Evolutionary conservation across 345 rosid genomes (phyloP).

Genomic region (Eucalyptus polybractea): DNA sequence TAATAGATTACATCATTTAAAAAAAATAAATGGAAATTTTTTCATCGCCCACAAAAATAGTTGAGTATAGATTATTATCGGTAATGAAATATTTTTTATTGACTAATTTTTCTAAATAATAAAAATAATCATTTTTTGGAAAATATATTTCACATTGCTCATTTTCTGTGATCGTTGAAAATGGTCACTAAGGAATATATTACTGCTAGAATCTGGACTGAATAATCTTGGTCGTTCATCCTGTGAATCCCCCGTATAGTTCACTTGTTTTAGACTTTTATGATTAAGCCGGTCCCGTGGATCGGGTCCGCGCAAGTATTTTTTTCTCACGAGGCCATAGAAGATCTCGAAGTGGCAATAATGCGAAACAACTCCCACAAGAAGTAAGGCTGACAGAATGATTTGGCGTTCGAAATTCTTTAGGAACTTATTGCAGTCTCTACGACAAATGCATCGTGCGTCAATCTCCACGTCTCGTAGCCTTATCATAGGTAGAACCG

Average conservation of each 20-base stretch:
- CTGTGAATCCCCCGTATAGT: accelerated
- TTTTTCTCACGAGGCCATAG: too few relatives aligned
- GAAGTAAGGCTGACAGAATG: neutral
- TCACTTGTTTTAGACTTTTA: neutral
- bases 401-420: neutral
- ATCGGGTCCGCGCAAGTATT: neutral
- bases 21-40: too few relatives aligned
- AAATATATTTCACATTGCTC: too few relatives aligned
- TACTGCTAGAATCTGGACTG: neutral
- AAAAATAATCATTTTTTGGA: too few relatives aligned
- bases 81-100: neutral
- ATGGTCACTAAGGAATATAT: neutral
- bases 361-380: neutral
- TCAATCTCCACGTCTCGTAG: neutral
- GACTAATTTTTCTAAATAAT: neutral
- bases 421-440: neutral
- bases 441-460: neutral
- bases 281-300: neutral
- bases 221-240: neutral
- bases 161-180: neutral
- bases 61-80: too few relatives aligned
- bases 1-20: too few relatives aligned
- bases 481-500: neutral
- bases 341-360: neutral
- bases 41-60: too few relatives aligned